Evolutionary conservation across 805 yeast genomes (phyloP), one percentile per base, ranked within the genome.

Genomic region (Wickerhamiella hasegawae): DNA sequence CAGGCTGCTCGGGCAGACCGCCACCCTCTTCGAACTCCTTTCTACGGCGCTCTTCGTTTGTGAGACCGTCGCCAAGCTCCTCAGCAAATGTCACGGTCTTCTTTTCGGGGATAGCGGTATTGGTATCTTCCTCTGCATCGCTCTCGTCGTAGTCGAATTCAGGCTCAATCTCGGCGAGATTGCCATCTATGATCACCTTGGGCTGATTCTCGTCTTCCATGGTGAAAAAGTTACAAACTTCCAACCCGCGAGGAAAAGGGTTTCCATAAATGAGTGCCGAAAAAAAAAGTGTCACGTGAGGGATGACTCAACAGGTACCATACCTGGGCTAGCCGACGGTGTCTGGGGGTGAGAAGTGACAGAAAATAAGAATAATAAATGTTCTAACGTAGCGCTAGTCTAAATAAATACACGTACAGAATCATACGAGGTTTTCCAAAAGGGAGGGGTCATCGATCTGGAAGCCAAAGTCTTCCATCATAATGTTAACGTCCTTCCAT

Each of bases 1-100:
- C 77, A 39, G 95, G 94, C 62, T 90, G 98, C 57, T 80, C 94
- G 37, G 98, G 98, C 40, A 90, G 70, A 35, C 98, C 98, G 40
- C 97, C 97, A 58, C 97, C 95, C 60, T 83, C 97, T 67, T 82
- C 92, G 49, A 90, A 85, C 57, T 87, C 96, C 53, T 73, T 68
- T 51, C 68, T 67, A 51, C 83, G 76, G 41, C 68, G 71, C 57
- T 79, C 94, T 53, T 77, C 93, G 40, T 73, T 82, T 26, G 59
- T 57, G 35, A 64, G 63, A 33, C 68, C 78, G 41, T 68, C 71
- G 44, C 73, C 81, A 31, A 68, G 69, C 38, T 64, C 73, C 20
- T 58, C 68, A 18, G 54, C 56, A 56, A 85, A 85, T 4, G 90
- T 71, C 33, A 87, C 97, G 21, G 76, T 64, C 60, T 85, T 85